A percentile compares a stretch with the other conserved stretches of the same genome.
phyloP scores from a whole-genome alignment of 805 yeast genomes.

The Vanderwaltozyma polyspora region DNA sequence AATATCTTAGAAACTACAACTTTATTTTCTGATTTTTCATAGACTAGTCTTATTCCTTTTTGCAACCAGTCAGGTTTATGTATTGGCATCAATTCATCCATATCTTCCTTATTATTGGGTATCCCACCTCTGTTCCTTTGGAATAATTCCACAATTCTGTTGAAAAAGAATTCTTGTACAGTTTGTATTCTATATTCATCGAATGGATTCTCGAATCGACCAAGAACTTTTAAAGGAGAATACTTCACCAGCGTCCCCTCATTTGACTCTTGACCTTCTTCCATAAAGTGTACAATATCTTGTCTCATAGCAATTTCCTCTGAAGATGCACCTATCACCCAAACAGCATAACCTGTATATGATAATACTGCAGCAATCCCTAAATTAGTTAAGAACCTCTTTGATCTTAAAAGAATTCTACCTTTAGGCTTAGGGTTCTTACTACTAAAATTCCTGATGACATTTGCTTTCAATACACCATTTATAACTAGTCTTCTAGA shows the following conservation, averaged over 20 bases:
- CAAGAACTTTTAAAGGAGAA: conserved; percentile 44
- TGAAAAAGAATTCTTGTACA: conserved; percentile 67
- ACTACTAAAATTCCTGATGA: too few species aligned
- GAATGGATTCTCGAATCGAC: conserved; percentile 85
- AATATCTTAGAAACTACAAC: conserved; percentile 1
- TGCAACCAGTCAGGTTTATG: conserved; percentile 45
- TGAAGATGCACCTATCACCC: conserved; percentile 44
- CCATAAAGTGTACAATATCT: conserved; percentile 10
- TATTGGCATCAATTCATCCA: conserved; percentile 49
- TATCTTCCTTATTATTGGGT: conserved; percentile 36
- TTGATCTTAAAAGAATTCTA: background rate
- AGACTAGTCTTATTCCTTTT: conserved; percentile 12
- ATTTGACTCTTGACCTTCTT: conserved; percentile 9
- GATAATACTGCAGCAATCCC: conserved; percentile 28
- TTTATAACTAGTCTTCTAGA: too few species aligned
- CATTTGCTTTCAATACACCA: background rate
- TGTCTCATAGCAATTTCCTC: conserved; percentile 40
- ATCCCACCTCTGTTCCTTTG: conserved; percentile 52
- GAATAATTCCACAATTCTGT: conserved; percentile 60
- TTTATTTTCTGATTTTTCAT: conserved; percentile 5
- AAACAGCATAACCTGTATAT: conserved; percentile 57
- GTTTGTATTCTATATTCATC: conserved; percentile 85
- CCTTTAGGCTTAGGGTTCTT: too few species aligned
- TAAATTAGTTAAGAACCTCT: background rate
- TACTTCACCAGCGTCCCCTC: conserved; percentile 28